These are phyloP conservation scores for Bipolaris sorokiniana DNA, from an alignment of 2,329 filamentous ascomycete genomes.

Conservation along the genomic window DNA sequence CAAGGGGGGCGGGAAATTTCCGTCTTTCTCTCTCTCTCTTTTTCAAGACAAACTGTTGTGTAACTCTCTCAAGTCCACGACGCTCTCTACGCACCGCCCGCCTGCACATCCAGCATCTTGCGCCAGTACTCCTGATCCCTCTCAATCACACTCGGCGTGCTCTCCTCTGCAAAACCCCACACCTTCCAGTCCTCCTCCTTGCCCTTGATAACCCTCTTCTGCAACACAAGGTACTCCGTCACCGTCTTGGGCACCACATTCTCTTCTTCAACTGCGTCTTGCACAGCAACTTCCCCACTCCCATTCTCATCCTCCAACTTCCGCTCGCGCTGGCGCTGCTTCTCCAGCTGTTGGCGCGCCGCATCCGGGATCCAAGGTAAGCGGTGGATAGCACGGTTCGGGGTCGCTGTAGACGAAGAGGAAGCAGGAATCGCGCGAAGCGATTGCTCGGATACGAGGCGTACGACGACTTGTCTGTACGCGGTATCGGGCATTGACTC, in stretches of 20 bases:
- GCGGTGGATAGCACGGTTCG: not conserved
- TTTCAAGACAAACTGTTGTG: too few relatives aligned
- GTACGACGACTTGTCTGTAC: slow-evolving; percentile 37
- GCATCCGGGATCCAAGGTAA: slow-evolving; percentile 16
- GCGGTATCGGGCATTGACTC: slow-evolving; percentile 29
- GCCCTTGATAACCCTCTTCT: slow-evolving; percentile 56
- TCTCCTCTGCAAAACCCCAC: slow-evolving; percentile 67
- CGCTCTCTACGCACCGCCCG: slow-evolving; percentile 5
- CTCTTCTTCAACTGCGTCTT: not conserved
- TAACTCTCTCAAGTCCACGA: too few relatives aligned
- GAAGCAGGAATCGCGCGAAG: slow-evolving; percentile 7
- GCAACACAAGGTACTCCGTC: slow-evolving; percentile 70
- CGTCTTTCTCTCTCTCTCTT: not conserved
- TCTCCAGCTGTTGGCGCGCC: slow-evolving; percentile 12
- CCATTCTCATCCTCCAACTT: slow-evolving; percentile 5
- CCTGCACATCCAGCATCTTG: slow-evolving; percentile 27
- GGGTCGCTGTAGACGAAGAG: not conserved
- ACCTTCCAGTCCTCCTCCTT: slow-evolving; percentile 64
- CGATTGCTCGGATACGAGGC: slow-evolving; percentile 31
- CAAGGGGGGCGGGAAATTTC: slow-evolving; percentile 4
- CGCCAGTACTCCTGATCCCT: slow-evolving; percentile 33
- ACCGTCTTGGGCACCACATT: slow-evolving; percentile 42
- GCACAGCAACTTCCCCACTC: not conserved
- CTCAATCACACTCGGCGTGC: slow-evolving; percentile 38
- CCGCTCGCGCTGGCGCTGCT: slow-evolving; percentile 1